Percentiles rank a stretch among this genome's conserved stretches.
Evolutionary conservation across 2,329 filamentous ascomycete genomes (phyloP).

Genomic region (Graphium sp.): DNA sequence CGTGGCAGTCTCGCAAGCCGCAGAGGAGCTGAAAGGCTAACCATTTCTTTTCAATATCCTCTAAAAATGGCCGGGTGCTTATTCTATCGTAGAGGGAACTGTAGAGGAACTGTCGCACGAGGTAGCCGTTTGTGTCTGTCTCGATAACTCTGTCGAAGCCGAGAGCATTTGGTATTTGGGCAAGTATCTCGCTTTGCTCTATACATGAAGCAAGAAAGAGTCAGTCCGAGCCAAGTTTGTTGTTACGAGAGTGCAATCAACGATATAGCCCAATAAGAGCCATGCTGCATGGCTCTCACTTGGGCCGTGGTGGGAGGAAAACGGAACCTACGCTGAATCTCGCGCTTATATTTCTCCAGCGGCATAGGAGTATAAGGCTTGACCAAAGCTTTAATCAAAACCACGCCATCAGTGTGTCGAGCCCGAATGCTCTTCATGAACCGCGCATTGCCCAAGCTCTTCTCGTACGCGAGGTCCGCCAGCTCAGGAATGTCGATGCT

Average conservation of each 20-base stretch:
- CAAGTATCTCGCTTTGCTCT: slow-evolving; percentile 67
- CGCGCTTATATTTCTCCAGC: slow-evolving; percentile 61
- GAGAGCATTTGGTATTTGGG: slow-evolving; percentile 78
- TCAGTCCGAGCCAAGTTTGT: too few relatives aligned
- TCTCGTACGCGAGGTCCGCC: slow-evolving; percentile 79
- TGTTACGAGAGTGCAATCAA: too few relatives aligned
- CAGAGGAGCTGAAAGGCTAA: slow-evolving; percentile 89
- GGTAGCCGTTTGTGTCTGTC: slow-evolving; percentile 78
- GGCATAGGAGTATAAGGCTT: slow-evolving; percentile 78
- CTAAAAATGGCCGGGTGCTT: slow-evolving; percentile 88
- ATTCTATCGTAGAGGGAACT: slow-evolving; percentile 94
- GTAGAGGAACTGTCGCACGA: slow-evolving; percentile 89
- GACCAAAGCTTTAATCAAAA: slow-evolving; percentile 86
- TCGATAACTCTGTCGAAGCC: slow-evolving; percentile 83
- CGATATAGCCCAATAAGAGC: too few relatives aligned
- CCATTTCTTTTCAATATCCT: slow-evolving; percentile 99
- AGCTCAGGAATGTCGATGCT: slow-evolving; percentile 91
- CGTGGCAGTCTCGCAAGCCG: slow-evolving; percentile 80
- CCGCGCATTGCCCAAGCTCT: slow-evolving; percentile 74
- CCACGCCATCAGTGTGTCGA: slow-evolving; percentile 74
- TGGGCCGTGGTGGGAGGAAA: too few relatives aligned
- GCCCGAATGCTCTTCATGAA: slow-evolving; percentile 97
- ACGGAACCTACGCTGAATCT: slow-evolving; percentile 52
- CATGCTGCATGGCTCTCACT: too few relatives aligned
- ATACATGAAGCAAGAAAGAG: slow-evolving; percentile 6